Base-by-base conservation (phyloP, 73 alveolate species). In the Effrenium voratum region DNA sequence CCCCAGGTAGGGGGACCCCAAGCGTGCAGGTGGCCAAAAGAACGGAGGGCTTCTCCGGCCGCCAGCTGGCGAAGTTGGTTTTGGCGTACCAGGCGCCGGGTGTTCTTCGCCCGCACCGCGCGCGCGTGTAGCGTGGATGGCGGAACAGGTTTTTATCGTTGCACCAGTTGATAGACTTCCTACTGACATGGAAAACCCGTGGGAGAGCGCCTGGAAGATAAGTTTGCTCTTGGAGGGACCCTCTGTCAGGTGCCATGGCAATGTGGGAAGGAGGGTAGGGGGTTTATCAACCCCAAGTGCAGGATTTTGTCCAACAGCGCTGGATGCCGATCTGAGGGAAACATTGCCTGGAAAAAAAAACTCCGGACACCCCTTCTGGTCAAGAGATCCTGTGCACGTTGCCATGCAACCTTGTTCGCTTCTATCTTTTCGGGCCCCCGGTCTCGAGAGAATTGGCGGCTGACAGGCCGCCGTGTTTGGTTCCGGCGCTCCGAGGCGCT, bases 21-120 rank as follows among this genome's bases (percentile, higher is more conserved):
- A 3, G 5, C 36, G 88, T 75, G 24, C 94, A 98, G 84, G 99
- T 99, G 12, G 99, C 99, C 44, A 98, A 99, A 93, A 60, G 95
- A 52, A 99, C 99, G 16, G 99, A 99, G 10, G 99, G 99, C 24
- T 99, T 99, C 93, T 99, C 99, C 24, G 99, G 99, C 70, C 99
- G 99, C 87, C 99, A 99, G 95, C 99, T 99, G 66, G 96, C 98
- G 75, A 99, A 99, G 98, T 95, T 99, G 99, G 99, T 99, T 24
- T 99, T 99, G 16, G 99, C 99, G 59, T 99, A 99, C 99, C 99
- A 99, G 99, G 99, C 90, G 4, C 34, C 81, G 8, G 41, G 41
- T n/a, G n/a, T n/a, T n/a, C n/a, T 55, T 22, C 12, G 70, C 70
- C 30, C 12, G 70, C 12, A 55, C 30, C 70, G 24, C 70, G 30